A percentile compares a stretch with the other conserved stretches of the same genome.
Evolutionary conservation across 163 green algal species (phyloP).

Genomic region (Scenedesmus sp.): DNA sequence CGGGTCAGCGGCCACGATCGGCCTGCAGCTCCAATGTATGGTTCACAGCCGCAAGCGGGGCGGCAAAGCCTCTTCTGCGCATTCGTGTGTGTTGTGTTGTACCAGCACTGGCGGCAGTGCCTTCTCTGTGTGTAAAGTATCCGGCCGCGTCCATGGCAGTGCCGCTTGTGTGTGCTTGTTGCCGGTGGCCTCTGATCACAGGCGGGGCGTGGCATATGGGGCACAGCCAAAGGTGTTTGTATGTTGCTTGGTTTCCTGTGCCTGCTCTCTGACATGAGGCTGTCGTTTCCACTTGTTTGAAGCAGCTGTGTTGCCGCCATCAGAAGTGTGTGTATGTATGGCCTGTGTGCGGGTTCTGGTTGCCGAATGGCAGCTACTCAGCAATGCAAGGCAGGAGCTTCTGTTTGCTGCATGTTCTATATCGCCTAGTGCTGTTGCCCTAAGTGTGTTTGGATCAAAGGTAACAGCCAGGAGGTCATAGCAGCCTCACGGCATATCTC

Average conservation of each 20-base stretch:
- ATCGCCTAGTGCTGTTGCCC: too few relatives aligned
- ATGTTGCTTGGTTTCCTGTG: not conserved
- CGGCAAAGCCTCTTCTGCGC: not conserved
- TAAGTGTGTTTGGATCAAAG: too few relatives aligned
- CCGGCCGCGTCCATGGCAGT: too few relatives aligned
- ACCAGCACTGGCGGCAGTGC: not conserved
- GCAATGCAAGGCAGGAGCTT: too few relatives aligned
- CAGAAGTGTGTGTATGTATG: not conserved
- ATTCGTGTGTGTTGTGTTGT: not conserved
- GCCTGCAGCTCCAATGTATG: not conserved
- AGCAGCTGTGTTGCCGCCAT: not conserved
- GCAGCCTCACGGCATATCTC: too few relatives aligned
- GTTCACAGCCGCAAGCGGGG: not conserved
- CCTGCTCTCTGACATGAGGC: not conserved
- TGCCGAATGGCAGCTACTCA: too few relatives aligned
- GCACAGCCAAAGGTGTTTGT: not conserved
- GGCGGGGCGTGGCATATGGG: not conserved
- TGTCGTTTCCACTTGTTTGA: not conserved
- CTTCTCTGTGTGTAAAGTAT: too few relatives aligned
- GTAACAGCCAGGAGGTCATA: too few relatives aligned
- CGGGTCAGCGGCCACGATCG: not conserved
- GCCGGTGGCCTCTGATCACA: too few relatives aligned
- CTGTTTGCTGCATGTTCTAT: too few relatives aligned
- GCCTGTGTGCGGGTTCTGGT: not conserved
- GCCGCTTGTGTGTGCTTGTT: too few relatives aligned